These are phyloP conservation scores for Podila epicladia DNA, from an alignment of 192 early-diverging fungal species.

Conservation along the genomic window DNA sequence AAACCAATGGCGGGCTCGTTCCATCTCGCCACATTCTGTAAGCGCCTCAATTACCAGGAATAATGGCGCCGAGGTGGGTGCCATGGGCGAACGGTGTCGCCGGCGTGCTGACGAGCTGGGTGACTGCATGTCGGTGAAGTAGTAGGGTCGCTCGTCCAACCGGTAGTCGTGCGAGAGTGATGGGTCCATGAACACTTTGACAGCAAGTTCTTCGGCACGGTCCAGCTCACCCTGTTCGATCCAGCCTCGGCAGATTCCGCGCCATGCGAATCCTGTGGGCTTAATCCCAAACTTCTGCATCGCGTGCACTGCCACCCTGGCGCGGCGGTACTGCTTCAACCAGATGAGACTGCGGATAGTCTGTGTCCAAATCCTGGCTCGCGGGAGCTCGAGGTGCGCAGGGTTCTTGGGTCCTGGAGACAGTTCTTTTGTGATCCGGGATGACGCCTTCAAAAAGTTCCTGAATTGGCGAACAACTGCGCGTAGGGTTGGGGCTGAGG, in stretches of 20 bases:
- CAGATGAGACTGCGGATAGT: slow-evolving; percentile 40
- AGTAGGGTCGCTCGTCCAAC: slow-evolving; percentile 33
- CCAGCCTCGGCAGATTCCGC: slow-evolving; percentile 43
- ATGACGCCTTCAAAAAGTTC: slow-evolving; percentile 37
- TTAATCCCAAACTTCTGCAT: slow-evolving; percentile 42
- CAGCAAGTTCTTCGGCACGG: slow-evolving; percentile 37
- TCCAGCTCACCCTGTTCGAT: slow-evolving; percentile 41
- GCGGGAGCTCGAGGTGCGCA: slow-evolving; percentile 16
- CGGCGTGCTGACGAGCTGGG: background rate
- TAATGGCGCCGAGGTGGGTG: slow-evolving; percentile 34
- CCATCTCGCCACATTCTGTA: slow-evolving; percentile 45
- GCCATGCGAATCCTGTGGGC: slow-evolving; percentile 46
- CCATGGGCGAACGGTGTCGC: slow-evolving; percentile 35
- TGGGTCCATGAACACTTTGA: slow-evolving; percentile 31
- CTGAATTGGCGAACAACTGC: slow-evolving; percentile 44
- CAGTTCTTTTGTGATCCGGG: background rate
- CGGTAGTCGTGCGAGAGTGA: slow-evolving; percentile 37
- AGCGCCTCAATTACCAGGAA: slow-evolving; percentile 40
- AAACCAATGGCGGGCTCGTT: slow-evolving; percentile 39
- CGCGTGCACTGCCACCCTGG: slow-evolving; percentile 29
- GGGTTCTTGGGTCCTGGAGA: background rate
- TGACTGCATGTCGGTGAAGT: slow-evolving; percentile 26
- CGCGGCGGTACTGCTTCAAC: slow-evolving; percentile 42
- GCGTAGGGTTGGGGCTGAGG: slow-evolving; percentile 31
- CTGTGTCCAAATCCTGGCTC: slow-evolving; percentile 43